Evolutionary conservation across 495 filamentous ascomycete species (phyloP), one percentile per base, ranked within the genome.

Genomic region (Penicillium odoratum): DNA sequence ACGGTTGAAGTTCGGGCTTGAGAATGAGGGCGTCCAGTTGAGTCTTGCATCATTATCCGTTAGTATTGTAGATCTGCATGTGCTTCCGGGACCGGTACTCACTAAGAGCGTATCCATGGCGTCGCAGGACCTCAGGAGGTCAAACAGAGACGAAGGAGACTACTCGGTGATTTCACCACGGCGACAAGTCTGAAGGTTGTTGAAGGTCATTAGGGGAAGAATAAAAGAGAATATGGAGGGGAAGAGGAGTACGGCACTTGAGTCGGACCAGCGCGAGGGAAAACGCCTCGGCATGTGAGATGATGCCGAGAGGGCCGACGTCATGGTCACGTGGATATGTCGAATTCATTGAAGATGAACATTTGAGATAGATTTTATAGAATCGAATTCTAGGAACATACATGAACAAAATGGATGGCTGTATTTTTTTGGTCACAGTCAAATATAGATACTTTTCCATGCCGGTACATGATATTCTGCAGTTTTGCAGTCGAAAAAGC

Each of bases 1-100:
- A 65, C 63, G 91, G 90, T 55, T 91, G 88, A 72, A 96, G 88
- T 58, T 84, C 76, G 4, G 93, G 91, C 71, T 98, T 84, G 38
- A 93, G 86, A 56, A 96, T 74, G 48, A 93, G 78, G 52, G 80
- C 76, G 70, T 95, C 88, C 58, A 88, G 70, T 48, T 66, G 70
- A 38, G 73, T 65, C 69, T 76, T 56, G n/a, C 33, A 2, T 49
- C 3, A 6, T 2, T 30, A 46, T 62, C n/a, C 53, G 49, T 51
- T 44, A 46, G 47, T 36, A 53, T 54, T 46, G 33, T n/a, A 18
- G 7, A 10, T 54, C 45, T 62, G 42, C 50, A 48, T 66, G 47
- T 62, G 53, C 40, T 57, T 40, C 15, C 18, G 26, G 40, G 10
- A 48, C 43, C 34, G 38, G n/a, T 54, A 44, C 67, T 57, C 65